A percentile compares a stretch with the other conserved stretches of the same genome.
Conservation (phyloP, 2,329 filamentous ascomycete species). For the Penicillium sp. region DNA sequence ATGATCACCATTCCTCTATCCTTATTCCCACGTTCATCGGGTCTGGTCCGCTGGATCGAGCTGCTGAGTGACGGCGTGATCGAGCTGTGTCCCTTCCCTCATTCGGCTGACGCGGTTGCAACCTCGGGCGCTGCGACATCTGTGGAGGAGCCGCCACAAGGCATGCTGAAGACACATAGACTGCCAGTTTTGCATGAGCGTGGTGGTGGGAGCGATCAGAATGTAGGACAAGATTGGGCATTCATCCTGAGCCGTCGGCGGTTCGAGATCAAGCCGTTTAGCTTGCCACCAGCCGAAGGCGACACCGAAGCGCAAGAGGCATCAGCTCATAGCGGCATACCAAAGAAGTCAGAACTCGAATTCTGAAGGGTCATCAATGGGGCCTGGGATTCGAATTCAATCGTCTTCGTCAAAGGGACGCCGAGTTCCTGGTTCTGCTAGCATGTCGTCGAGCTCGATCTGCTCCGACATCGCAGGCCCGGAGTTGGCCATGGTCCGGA, state of each 20-base stretch:
- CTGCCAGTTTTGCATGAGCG: constrained; percentile 85
- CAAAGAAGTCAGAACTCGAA: constrained; percentile 70
- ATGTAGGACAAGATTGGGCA: constrained; percentile 79
- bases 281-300: constrained; percentile 81
- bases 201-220: constrained; percentile 73
- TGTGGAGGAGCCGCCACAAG: constrained; percentile 77
- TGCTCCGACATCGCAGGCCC: constrained; percentile 61
- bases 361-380: constrained; percentile 50
- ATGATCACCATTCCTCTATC: constrained; percentile 78
- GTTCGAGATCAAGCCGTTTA: constrained; percentile 84
- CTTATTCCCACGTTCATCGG: constrained; percentile 73
- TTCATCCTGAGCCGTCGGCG: constrained; percentile 85
- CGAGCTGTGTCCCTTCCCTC: constrained; percentile 76
- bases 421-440: constrained; percentile 44
- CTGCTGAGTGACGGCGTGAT: constrained; percentile 81
- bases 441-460: constrained; percentile 65
- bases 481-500: constrained; percentile 57
- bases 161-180: constrained; percentile 79
- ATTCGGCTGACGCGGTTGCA: constrained; percentile 54
- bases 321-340: constrained; percentile 47
- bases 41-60: constrained; percentile 83
- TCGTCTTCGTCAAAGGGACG: constrained; percentile 36
- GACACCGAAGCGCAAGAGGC: constrained; percentile 65
- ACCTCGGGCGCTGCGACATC: constrained; percentile 58
- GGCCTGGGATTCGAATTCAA: constrained; percentile 19